Evolutionary conservation across 164 flowering plant genomes (phyloP).

Genomic region (Litsea cubeba): DNA sequence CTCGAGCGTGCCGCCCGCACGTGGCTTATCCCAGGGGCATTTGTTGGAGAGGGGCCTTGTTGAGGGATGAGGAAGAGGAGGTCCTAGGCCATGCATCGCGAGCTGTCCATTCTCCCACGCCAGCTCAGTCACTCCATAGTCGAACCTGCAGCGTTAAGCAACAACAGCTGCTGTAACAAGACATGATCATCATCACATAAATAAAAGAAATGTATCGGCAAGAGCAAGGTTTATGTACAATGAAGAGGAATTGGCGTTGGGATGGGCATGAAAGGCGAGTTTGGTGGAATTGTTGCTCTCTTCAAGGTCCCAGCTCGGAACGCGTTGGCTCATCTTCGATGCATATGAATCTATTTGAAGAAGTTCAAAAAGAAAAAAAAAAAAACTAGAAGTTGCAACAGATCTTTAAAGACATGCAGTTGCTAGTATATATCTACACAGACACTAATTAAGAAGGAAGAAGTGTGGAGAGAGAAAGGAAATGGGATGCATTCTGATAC

Average conservation of each 20-base stretch:
- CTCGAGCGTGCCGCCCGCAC: slow-evolving; percentile 74
- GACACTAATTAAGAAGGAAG: too few species aligned
- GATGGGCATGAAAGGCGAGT: slow-evolving; percentile 19
- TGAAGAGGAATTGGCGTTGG: slow-evolving; percentile 11
- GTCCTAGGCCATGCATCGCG: slow-evolving; percentile 71
- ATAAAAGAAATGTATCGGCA: background rate
- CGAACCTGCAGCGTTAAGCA: slow-evolving; percentile 33
- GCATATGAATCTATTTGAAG: background rate
- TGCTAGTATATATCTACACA: too few species aligned
- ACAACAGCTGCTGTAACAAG: background rate
- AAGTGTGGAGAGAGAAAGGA: background rate
- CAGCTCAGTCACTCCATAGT: slow-evolving; percentile 77
- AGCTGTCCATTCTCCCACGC: slow-evolving; percentile 88
- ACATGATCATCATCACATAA: background rate
- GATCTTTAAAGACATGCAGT: too few species aligned
- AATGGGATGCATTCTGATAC: background rate
- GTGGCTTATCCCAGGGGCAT: slow-evolving; percentile 49
- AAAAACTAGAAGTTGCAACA: too few species aligned
- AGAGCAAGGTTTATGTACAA: background rate
- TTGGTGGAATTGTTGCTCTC: too few species aligned
- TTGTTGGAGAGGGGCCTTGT: slow-evolving; percentile 21
- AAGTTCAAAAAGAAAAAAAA: too few species aligned
- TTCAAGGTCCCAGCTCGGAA: too few species aligned
- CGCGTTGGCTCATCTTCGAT: background rate
- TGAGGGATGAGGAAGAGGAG: slow-evolving; percentile 29